Evolutionary conservation across 75 land plant genomes (phyloP), one percentile per base, ranked within the genome.

Genomic region (Adiantum capillusveneris): DNA sequence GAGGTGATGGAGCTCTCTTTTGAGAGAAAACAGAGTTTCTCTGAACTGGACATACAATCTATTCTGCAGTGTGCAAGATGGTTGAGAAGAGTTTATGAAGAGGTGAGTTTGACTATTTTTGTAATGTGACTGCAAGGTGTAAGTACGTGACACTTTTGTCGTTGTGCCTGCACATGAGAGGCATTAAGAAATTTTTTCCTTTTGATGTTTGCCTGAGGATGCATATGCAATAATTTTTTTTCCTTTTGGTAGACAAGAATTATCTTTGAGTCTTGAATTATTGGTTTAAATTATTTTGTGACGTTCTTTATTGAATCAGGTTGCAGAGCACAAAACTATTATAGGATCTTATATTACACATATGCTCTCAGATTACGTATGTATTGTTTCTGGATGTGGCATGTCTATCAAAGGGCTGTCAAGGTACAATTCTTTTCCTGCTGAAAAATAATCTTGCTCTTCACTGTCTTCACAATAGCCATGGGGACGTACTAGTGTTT

Each of bases 21-120:
- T 27, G 31, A 25, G 6, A 43, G 52, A 22, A 54, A 53, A 45
- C 62, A 72, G 19, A 62, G 56, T 57, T 64, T 49, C 42, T 59
- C 63, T 37, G 43, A 71, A 16, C 82, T 78, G 83, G 69, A 75
- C 22, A 36, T 71, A 28, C 54, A 73, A 25, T 79, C 72, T 61
- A 82, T 78, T 41, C 56, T 79, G 50, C 82, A 67, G 49, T 86
- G 96, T 71, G 91, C 87, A 26, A 62, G 62, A 60, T 81, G 81
- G 78, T 77, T 90, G 25, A 71, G 96, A 34, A 70, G 96, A 64
- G 71, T 90, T 36, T 90, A 86, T 61, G 91, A 90, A 81, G 91
- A 90, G 96, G 96, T 90, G 3, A 34, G 37, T 34, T 5, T n/a
- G n/a, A n/a, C n/a, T 34, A 34, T 34, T 34, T 3, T 34, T 46